phyloP scores from a whole-genome alignment of 805 yeast species.

The Metschnikowia cubensis region DNA sequence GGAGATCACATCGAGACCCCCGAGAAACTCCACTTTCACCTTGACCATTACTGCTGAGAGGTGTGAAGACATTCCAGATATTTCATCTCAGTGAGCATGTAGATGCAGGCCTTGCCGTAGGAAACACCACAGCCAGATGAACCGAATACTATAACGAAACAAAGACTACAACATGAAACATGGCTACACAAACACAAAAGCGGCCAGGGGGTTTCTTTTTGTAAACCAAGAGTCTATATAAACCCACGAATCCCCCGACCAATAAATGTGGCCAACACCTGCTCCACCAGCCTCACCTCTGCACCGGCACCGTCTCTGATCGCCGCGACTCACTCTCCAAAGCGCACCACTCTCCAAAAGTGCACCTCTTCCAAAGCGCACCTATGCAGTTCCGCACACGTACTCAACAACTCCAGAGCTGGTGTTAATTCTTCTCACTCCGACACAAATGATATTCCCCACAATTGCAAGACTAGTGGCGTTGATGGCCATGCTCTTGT shows the following conservation, averaged over 20 bases:
- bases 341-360: no score
- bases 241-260: no score
- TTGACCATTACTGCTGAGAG: slow-evolving; percentile 20
- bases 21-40: slow-evolving; percentile 47
- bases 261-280: no score
- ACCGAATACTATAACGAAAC: no score
- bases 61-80: not conserved
- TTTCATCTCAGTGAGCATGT: slow-evolving; percentile 1
- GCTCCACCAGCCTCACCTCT: no score
- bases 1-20: slow-evolving; percentile 84
- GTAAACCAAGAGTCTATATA: not conserved
- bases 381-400: slow-evolving; percentile 19
- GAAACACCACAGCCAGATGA: no score
- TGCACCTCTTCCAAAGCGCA: not conserved
- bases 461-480: slow-evolving; percentile 16
- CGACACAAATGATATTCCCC: slow-evolving; percentile 11
- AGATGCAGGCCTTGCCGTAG: not conserved
- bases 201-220: not conserved
- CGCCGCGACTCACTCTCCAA: not conserved
- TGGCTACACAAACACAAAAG: no score
- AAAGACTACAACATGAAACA: no score
- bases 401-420: slow-evolving; percentile 8
- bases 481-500: slow-evolving; percentile 10
- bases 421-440: not conserved
- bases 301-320: not conserved